Percentiles rank a stretch among this genome's conserved stretches.
Evolutionary conservation across 768 basidiomycete genomes (phyloP).

Genomic region (Podaxis rugospora): DNA sequence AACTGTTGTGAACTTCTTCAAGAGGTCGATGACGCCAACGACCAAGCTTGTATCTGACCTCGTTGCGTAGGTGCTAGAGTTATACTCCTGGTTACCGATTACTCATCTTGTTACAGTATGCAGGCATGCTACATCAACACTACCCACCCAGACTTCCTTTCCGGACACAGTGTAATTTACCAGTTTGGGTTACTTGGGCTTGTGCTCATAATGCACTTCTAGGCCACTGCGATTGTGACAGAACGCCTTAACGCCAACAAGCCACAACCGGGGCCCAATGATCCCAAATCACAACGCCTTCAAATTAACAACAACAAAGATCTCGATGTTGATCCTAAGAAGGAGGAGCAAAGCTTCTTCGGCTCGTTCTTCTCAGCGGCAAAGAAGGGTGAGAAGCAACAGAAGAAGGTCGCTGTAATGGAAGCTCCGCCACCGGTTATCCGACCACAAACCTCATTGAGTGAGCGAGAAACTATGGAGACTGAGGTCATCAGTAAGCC

Average conservation of each 20-base stretch:
- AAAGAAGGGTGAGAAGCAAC: slow-evolving; percentile 51
- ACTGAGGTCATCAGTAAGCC: slow-evolving; percentile 97
- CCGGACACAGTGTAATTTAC: slow-evolving; percentile 74
- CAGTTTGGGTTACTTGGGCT: not conserved
- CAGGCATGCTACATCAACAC: slow-evolving; percentile 99
- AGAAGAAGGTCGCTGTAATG: slow-evolving; percentile 40
- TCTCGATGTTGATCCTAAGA: slow-evolving; percentile 84
- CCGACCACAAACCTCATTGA: slow-evolving; percentile 86
- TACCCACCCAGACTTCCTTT: slow-evolving; percentile 97
- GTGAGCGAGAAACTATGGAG: slow-evolving; percentile 95
- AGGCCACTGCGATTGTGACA: slow-evolving; percentile 87
- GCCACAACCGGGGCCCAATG: slow-evolving; percentile 48
- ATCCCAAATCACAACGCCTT: slow-evolving; percentile 64
- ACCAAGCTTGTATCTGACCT: slow-evolving; percentile 92
- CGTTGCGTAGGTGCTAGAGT: slow-evolving; percentile 64
- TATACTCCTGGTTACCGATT: not conserved
- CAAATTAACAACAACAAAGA: slow-evolving; percentile 91
- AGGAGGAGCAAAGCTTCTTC: slow-evolving; percentile 91
- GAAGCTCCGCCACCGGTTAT: slow-evolving; percentile 81
- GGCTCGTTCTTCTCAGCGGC: slow-evolving; percentile 87
- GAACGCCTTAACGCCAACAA: slow-evolving; percentile 84
- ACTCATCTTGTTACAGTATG: slow-evolving; percentile 52
- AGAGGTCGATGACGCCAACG: slow-evolving; percentile 88
- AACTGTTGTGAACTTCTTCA: slow-evolving; percentile 97
- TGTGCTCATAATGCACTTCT: slow-evolving; percentile 6